Conservation (phyloP, 306 rosid species). For the Acmispon strigosus region DNA sequence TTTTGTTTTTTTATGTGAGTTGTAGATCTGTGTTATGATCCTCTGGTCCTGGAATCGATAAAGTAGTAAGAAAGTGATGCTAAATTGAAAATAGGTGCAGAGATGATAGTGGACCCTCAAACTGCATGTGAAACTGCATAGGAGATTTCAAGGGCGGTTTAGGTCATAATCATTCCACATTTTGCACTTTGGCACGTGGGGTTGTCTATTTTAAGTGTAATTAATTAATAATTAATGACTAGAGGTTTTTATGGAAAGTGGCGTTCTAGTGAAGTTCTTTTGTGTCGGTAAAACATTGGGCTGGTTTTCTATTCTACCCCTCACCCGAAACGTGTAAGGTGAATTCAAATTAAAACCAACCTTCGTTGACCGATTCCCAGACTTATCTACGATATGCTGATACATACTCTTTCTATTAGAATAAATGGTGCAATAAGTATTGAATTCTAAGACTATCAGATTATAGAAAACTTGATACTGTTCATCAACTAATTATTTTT, state of each 20-base stretch:
- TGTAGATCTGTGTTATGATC: neutral
- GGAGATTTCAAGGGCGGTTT: neutral
- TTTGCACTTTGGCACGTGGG: conserved; percentile 18
- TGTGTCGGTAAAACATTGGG: too few relatives aligned
- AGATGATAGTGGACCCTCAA: conserved; percentile 1
- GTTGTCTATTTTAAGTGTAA: neutral
- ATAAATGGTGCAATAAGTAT: too few relatives aligned
- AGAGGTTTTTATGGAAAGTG: neutral
- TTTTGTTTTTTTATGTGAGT: neutral
- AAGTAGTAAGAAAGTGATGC: conserved; percentile 1
- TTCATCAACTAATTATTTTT: too few relatives aligned
- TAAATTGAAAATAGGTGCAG: neutral
- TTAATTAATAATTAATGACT: too few relatives aligned
- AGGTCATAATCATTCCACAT: neutral
- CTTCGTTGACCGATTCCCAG: too few relatives aligned
- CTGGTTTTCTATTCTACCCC: too few relatives aligned
- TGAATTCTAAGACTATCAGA: too few relatives aligned
- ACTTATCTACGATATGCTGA: too few relatives aligned
- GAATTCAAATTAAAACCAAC: too few relatives aligned
- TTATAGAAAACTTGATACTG: too few relatives aligned
- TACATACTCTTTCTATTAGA: too few relatives aligned
- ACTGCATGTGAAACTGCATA: conserved; percentile 30
- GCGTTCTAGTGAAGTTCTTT: neutral
- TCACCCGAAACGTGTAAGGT: too few relatives aligned
- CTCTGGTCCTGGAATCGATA: conserved; percentile 16